Base-by-base conservation (phyloP, 306 rosid species). In the Benincasa hispida region DNA sequence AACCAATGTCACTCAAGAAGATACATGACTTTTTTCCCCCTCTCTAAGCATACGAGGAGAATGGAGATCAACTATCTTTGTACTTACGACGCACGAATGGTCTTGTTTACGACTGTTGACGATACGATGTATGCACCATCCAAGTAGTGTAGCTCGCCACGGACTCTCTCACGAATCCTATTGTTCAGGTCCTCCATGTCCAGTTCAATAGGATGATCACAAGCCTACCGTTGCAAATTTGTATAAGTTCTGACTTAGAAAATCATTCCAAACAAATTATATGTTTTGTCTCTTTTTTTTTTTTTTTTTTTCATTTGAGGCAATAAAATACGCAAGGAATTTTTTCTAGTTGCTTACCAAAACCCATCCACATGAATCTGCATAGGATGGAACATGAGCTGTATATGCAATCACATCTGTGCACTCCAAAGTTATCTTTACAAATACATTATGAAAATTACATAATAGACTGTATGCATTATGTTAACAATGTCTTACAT, bases 311-410 rank as follows among this genome's bases (percentile, higher is more conserved):
- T 10, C 51, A 45, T 45, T 17, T 62, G 25, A 17, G 13, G 68
- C 68, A 61, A 61, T 61, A 3, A 28, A 42, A 30, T 9, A 7
- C 7, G 11, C 9, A 32, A 62, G 15, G 28, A 65, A 19, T 24
- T 35, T 19, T 34, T 76, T 60, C 5, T 25, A 39, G 45, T 50
- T 39, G 65, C 82, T 66, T 77, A 81, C 87, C 84, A 81, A 14
- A 68, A 84, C 82, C 87, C 82, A 81, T 74, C 84, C 87, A 19
- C 72, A 28, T 2, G 87, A 80, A 59, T 84, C 84, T 27, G 87
- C 84, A 59, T 77, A 83, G 27, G 86, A 83, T 8, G 86, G 84
- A 61, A 83, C 70, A 72, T 84, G 82, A 74, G 87, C 82, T 3
- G 82, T 80, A 67, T 47, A 84, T 28, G 82, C 82, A n/a, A 67